Evolutionary conservation across 2,329 filamentous ascomycete species (phyloP), one percentile per base, ranked within the genome.

Genomic region (Lasiodiplodia citricola): DNA sequence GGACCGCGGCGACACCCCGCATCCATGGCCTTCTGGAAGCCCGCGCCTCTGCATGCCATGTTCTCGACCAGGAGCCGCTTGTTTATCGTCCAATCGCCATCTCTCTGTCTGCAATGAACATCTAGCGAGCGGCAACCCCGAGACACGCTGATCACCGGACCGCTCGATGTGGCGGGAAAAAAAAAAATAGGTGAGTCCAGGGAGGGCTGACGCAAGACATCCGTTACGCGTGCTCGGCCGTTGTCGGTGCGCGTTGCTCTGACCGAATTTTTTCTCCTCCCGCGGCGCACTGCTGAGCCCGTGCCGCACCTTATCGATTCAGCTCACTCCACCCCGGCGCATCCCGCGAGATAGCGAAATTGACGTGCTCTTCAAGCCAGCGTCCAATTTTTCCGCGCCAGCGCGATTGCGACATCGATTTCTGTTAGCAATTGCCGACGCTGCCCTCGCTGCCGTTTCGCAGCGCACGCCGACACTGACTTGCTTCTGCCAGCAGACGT

Each of bases 241-340:
- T 47, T 60, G 57, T 60, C 38, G 57, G 38, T n/a, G 37, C 37
- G 10, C 21, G 37, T n/a, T 4, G 13, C 31, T 25, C 28, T 37
- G 44, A 37, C 41, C 41, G 23, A 38, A 31, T 37, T 51, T 37
- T 51, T 16, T 37, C 37, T 14, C 25, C 14, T 37, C 16, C 44
- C 28, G 41, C 58, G 57, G 38, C 14, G 57, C 58, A 7, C 58
- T 37, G 38, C 38, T 28, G 8, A 62, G 57, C 57, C 57, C 57
- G 57, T 62, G 57, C 41, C 41, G 57, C 41, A 21, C 44, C 58
- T 51, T 51, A 63, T 51, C 58, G 58, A 51, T 51, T 35, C 35
- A 11, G 10, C 44, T 37, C 58, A 35, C 58, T 62, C 57, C 58
- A 63, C 58, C 41, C 41, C 44, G 58, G 58, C 38, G 38, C 23